Base-by-base conservation (phyloP, 2,329 filamentous ascomycete genomes). In the Pseudogymnoascus sp. region DNA sequence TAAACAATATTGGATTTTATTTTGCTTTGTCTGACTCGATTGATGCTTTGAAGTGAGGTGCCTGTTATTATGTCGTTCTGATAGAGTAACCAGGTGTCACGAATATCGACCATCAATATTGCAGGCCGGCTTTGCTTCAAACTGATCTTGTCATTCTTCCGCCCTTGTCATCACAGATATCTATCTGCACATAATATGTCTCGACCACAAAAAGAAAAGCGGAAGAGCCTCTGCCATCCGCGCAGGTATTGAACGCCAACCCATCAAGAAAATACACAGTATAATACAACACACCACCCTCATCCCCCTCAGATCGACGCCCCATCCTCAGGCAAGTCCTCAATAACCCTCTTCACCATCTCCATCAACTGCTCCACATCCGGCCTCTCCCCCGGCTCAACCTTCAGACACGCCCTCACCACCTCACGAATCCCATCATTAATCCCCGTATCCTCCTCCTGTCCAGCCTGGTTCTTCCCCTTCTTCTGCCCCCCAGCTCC, bases 331-430 rank as follows among this genome's bases (percentile, higher is more conserved):
- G 88, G 86, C 65, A 91, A 72, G 61, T 81, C 77, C 35, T 82
- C 80, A 68, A 96, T 82, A 18, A 90, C 88, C 14, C 78, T 77
- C 73, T 92, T 84, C n/a, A 96, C 86, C 72, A 94, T 82, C 47
- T 77, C 75, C 67, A 95, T 94, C 73, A 97, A 76, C 75, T 94
- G 87, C 68, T 91, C 85, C 63, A 96, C 87, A 74, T 95, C 89
- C 14, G 94, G 94, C 65, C 94, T 79, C 72, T 97, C 93, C 2
- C 82, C 82, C 0, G 93, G 89, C 77, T 99, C 94, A 28, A 97
- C 89, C 68, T 79, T 83, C 70, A 99, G 77, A 75, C 94, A 99
- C 71, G 82, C 87, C 71, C 91, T 81, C 60, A 99, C 93, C 11
- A 99, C 83, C 63, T 96, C 88, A 72, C 93, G 88, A 50, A 97